These are phyloP conservation scores for Periconia digitata DNA, from an alignment of 2,329 filamentous ascomycete genomes.

Conservation along the genomic window DNA sequence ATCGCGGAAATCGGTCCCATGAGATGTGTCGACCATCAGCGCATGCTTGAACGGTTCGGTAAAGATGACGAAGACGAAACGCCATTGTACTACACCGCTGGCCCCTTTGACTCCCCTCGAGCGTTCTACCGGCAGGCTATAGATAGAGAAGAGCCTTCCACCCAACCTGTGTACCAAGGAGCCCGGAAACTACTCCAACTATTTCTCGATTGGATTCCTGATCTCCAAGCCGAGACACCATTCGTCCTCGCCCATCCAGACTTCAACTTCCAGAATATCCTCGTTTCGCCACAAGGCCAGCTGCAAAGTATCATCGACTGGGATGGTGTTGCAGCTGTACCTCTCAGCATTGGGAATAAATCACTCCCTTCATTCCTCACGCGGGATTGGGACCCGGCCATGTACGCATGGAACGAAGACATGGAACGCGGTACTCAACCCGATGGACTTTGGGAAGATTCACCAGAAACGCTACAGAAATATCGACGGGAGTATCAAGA, in stretches of 20 bases:
- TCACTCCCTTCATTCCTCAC: slow-evolving; percentile 7
- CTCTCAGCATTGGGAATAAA: slow-evolving; percentile 9
- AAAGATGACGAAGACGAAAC: neutral
- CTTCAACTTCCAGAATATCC: slow-evolving; percentile 14
- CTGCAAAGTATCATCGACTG: slow-evolving; percentile 15
- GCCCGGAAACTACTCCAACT: slow-evolving; percentile 5
- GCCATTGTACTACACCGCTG: slow-evolving; percentile 3
- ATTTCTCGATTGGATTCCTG: neutral
- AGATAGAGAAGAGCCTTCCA: slow-evolving; percentile 3
- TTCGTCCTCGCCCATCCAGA: slow-evolving; percentile 13
- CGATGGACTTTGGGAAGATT: too few species aligned
- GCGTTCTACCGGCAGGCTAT: slow-evolving; percentile 5
- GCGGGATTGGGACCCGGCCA: slow-evolving; percentile 2
- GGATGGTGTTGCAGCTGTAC: slow-evolving; percentile 11
- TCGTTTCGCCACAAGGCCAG: slow-evolving; percentile 5
- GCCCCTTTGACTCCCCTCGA: slow-evolving; percentile 5
- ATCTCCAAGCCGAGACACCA: neutral
- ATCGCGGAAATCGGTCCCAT: too few species aligned
- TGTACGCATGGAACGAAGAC: too few species aligned
- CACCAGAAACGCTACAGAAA: too few species aligned
- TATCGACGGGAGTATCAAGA: too few species aligned
- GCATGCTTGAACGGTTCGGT: neutral
- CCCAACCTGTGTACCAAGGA: neutral
- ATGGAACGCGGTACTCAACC: too few species aligned
- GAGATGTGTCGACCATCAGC: too few species aligned